Base-by-base conservation (phyloP, 2,329 filamentous ascomycete species). In the Polytolypa hystricis region DNA sequence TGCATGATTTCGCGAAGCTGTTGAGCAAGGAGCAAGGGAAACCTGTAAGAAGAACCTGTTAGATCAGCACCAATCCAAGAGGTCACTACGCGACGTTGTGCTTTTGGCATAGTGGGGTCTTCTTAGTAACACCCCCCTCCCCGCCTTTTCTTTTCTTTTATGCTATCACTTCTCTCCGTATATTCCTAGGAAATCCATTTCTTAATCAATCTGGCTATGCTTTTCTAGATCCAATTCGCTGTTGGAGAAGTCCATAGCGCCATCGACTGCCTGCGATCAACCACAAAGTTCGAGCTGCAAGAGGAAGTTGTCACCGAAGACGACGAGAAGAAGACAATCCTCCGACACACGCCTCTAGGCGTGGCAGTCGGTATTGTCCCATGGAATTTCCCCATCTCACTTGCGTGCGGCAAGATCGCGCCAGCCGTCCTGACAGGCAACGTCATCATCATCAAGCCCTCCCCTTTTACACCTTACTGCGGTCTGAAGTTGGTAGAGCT, bases 311-410 rank as follows among this genome's bases (percentile, higher is more conserved):
- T 71, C 37, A 60, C 64, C 42, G 69, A 73, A 25, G 64, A 64
- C 33, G 61, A 64, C 9, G 58, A 57, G 8, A 41, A 41, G 16
- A 46, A 51, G 30, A 43, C 60, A 9, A 43, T 57, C 20, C 50
- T 56, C 35, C 51, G 57, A n/a, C 55, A 60, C 37, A 55, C 49
- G 1, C 61, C 62, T 0, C 41, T 65, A 2, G 61, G 61, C 4
- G 57, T 65, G 10, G 46, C 65, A 2, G 70, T 61, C 9, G 74
- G 67, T 40, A 77, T 77, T 45, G 69, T 70, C 16, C 73, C 73
- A 1, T 78, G 74, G 74, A 78, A 78, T 51, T 77, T 54, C 43
- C 60, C 62, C 3, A 40, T 62, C 8, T 34, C 57, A 14, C 41
- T 64, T 15, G 61, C 64, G 9, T 61, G 64, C 35, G 58, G 69